Evolutionary conservation across 2,329 filamentous ascomycete species (phyloP).

Genomic region (Fusarium bulbicola): DNA sequence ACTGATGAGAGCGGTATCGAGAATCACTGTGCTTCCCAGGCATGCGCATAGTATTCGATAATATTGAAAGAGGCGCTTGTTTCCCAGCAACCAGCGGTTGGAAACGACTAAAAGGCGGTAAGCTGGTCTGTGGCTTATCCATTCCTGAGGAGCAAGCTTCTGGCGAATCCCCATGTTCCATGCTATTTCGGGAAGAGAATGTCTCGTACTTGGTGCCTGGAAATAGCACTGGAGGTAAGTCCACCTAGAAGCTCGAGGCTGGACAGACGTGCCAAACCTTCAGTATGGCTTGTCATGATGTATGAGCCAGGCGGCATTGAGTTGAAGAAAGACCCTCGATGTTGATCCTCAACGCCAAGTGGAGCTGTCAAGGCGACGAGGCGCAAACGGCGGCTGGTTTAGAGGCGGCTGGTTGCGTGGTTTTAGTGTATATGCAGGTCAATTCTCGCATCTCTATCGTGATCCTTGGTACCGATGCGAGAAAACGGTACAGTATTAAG

Average conservation of each 20-base stretch:
- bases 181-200: constrained; percentile 9
- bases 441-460: constrained; percentile 13
- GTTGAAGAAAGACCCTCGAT: constrained; percentile 30
- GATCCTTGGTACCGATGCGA: constrained; percentile 17
- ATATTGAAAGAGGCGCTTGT: constrained; percentile 1
- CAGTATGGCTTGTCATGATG: neutral
- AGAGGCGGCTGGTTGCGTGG: constrained; percentile 32
- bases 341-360: constrained; percentile 37
- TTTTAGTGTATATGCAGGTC: constrained; percentile 27
- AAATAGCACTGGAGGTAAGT: constrained; percentile 10
- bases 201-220: constrained; percentile 9
- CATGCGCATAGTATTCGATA: neutral
- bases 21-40: neutral
- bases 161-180: neutral
- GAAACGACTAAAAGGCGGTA: constrained; percentile 15
- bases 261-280: constrained; percentile 9
- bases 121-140: constrained; percentile 13
- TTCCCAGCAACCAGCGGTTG: constrained; percentile 12
- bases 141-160: constrained; percentile 15
- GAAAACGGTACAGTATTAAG: constrained; percentile 16
- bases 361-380: constrained; percentile 39
- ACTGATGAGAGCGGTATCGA: neutral
- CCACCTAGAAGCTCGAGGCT: constrained; percentile 4
- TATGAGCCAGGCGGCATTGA: constrained; percentile 19
- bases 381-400: constrained; percentile 42